Evolutionary conservation across 257 asterid genomes (phyloP), one percentile per base, ranked within the genome.

Genomic region (Galeopsis tetrahit): DNA sequence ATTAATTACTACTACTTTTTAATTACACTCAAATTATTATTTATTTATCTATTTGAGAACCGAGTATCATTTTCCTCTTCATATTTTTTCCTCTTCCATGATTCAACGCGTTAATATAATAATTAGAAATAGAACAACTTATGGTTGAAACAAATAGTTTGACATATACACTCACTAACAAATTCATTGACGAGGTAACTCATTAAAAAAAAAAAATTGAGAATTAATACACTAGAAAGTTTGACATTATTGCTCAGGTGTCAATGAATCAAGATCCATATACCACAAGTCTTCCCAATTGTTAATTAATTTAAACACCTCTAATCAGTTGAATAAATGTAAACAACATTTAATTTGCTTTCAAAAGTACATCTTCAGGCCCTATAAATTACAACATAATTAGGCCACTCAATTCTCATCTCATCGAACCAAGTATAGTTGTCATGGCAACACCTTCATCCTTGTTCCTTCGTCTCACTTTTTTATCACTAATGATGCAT

Each of bases 361-460:
- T 21, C 28, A 21, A 21, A 21, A 21, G 28, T 21, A 21, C 28
- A 21, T 21, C 28, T 21, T 21, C 28, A 21, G 28, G 28, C 28
- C 28, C 3, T n/a, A n/a, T 5, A 13, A n/a, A 49, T 49, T 13
- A 11, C 17, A 13, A 48, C 15, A 10, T 44, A 44, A 44, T 2
- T 46, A 6, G 17, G 53, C 17, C 53, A 46, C 15, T 44, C 5
- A 44, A 44, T 48, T 48, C 7, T 13, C 55, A 40, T 40, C 10
- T 40, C 46, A 40, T n/a, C 56, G 14, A 49, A 49, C 14, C 28
- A 8, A 49, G 56, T 49, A 5, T 4, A 14, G 8, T 13, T 3
- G 8, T 49, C 63, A 67, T 69, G 66, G 66, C 74, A 49, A 35
- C 14, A 62, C 8, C 56, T 31, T 62, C 34, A 6, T 21, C 21